Percentiles rank a stretch among this genome's conserved stretches.
phyloP scores from a whole-genome alignment of 345 rosid genomes.

The Salix purpurea region DNA sequence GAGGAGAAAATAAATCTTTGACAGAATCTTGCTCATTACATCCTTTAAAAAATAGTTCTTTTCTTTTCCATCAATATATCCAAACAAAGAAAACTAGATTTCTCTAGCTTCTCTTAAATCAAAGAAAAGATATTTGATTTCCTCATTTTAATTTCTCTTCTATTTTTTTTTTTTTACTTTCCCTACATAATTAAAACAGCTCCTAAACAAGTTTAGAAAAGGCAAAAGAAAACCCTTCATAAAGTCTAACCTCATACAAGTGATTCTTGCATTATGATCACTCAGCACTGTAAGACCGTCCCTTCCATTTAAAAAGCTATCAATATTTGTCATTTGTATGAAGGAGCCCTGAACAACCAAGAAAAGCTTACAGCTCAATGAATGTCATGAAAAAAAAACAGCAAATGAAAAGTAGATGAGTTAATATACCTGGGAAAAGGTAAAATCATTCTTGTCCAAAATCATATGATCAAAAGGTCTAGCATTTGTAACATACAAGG shows the following conservation, averaged over 20 bases:
- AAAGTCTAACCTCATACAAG: constrained; percentile 57
- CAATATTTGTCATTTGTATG: constrained; percentile 22
- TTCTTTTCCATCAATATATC: too few species aligned
- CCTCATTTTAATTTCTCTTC: too few species aligned
- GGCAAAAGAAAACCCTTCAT: not conserved
- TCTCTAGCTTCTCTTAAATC: too few species aligned
- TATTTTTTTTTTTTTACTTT: too few species aligned
- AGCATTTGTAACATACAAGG: constrained; percentile 13
- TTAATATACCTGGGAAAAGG: constrained; percentile 43
- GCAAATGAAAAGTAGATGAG: not conserved
- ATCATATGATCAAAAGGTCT: constrained; percentile 33
- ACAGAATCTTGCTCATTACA: too few species aligned
- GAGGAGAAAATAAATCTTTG: too few species aligned
- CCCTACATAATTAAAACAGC: too few species aligned
- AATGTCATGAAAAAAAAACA: not conserved
- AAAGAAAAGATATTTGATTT: too few species aligned
- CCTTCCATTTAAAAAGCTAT: constrained; percentile 14
- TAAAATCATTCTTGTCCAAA: constrained; percentile 33
- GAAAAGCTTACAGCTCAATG: not conserved
- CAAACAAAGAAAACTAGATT: too few species aligned
- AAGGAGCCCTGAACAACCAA: constrained; percentile 36
- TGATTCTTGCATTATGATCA: constrained; percentile 61
- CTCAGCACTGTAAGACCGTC: constrained; percentile 12
- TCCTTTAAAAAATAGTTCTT: too few species aligned
- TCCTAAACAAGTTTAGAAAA: not conserved